Evolutionary conservation across 371 early-diverging fungal species (phyloP).

Genomic region (Mucor racemosus): DNA sequence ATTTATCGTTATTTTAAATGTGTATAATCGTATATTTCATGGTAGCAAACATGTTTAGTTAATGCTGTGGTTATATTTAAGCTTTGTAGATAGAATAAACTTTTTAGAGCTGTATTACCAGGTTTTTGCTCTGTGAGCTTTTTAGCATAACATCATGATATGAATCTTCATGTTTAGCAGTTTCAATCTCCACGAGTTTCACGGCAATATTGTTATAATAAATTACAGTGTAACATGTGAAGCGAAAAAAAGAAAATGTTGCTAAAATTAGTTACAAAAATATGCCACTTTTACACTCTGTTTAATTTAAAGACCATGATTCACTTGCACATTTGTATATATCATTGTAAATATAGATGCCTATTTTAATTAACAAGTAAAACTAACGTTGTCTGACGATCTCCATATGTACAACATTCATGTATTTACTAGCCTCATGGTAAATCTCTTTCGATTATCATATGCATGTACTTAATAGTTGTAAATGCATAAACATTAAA

Average conservation of each 20-base stretch:
- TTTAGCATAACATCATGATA: too few relatives aligned
- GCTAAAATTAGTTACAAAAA: constrained; percentile 1
- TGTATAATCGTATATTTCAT: too few relatives aligned
- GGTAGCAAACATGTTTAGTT: too few relatives aligned
- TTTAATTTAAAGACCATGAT: not conserved
- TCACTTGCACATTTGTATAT: not conserved
- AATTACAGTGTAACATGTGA: not conserved
- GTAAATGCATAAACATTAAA: constrained; percentile 1
- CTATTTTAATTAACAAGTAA: not conserved
- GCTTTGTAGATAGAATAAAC: too few relatives aligned
- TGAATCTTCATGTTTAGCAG: not conserved
- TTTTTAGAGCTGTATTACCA: too few relatives aligned
- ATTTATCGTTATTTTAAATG: too few relatives aligned
- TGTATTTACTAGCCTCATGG: not conserved
- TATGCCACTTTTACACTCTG: not conserved
- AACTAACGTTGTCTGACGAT: not conserved
- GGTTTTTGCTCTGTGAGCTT: too few relatives aligned
- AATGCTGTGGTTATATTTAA: too few relatives aligned
- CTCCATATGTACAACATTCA: not conserved
- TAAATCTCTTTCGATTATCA: not conserved
- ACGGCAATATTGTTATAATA: not conserved
- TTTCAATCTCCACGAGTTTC: constrained; percentile 1
- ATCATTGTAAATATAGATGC: not conserved
- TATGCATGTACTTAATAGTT: not conserved
- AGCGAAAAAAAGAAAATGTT: not conserved